Base-by-base conservation (phyloP, 1,284 basidiomycete genomes). In the Entoloma clypeatum region DNA sequence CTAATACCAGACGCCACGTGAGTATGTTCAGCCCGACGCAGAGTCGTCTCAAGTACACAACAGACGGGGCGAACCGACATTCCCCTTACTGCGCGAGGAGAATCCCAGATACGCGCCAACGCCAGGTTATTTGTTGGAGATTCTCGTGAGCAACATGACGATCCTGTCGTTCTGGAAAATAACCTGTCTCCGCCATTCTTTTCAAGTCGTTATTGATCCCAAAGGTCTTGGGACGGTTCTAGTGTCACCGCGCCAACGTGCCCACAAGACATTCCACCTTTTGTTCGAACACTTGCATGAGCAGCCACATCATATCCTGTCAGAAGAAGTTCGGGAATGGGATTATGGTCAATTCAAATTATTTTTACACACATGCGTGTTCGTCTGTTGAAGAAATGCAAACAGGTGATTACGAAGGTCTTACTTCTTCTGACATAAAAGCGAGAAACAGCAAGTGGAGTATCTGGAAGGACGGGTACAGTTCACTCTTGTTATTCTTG, bases 31-130 rank as follows among this genome's bases (percentile, higher is more conserved):
- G 2, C 19, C 14, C 4, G 16, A 7, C 10, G 9, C 17, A 6
- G 11, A 32, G 2, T 8, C 27, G 18, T 28, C 8, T 21, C 24
- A 21, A 16, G 28, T 10, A 5, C 21, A 32, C 18, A 7, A 18
- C 27, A 95, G 90, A 96, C 92, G 7, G 93, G 93, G 28, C 75
- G 76, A 24, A 78, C 81, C 3, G 92, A 97, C 57, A 92, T 97
- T 42, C 86, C 91, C 11, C 72, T 96, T 34, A 95, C 92, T 5
- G 58, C 65, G n/a, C 74, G 75, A 37, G 92, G 93, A n/a, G 86
- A 85, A 59, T 64, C 75, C 37, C 77, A 88, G 54, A 79, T 95
- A 47, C 72, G 69, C 44, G 68, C 73, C 28, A 79, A 83, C 49
- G 87, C 83, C 0, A 60, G 68, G 5, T 62, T 72, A 16, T 69